These are phyloP conservation scores for Betula pendula DNA, from an alignment of 306 rosid genomes.

Conservation along the genomic window DNA sequence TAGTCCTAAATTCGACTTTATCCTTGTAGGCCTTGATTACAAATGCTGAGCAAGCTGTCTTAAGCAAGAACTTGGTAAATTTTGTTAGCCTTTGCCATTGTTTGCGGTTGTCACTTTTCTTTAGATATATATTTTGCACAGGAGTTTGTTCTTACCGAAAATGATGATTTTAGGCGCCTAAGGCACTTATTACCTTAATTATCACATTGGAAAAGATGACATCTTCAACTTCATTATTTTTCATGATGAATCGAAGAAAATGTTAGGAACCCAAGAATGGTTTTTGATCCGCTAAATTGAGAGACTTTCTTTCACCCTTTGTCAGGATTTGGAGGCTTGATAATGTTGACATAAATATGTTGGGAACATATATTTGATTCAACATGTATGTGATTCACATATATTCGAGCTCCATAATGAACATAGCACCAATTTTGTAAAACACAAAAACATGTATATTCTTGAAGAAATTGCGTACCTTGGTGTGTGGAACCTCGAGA, in stretches of 20 bases:
- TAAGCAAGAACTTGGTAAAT: conserved; percentile 95
- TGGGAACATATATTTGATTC: too few species aligned
- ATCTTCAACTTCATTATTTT: background rate
- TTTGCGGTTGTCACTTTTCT: background rate
- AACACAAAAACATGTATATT: too few species aligned
- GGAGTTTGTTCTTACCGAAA: background rate
- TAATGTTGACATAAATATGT: background rate
- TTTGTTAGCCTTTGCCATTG: conserved; percentile 19
- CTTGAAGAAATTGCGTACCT: too few species aligned
- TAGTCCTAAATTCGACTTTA: conserved; percentile 16
- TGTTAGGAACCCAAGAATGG: background rate
- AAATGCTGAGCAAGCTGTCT: conserved; percentile 80
- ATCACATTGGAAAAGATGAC: background rate
- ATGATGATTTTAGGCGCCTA: background rate
- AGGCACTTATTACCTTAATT: background rate
- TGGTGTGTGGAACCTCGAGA: too few species aligned
- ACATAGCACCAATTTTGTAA: too few species aligned
- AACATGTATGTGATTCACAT: too few species aligned
- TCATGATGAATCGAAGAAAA: background rate
- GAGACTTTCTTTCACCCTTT: background rate
- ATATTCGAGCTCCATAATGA: too few species aligned
- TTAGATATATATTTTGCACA: conserved; percentile 23
- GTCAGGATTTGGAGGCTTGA: background rate
- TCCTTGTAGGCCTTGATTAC: conserved; percentile 67
- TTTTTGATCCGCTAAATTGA: background rate